A percentile compares a stretch with the other conserved stretches of the same genome.
Conservation (phyloP, 208 protist genomes). For the Crithidia thermophila region DNA sequence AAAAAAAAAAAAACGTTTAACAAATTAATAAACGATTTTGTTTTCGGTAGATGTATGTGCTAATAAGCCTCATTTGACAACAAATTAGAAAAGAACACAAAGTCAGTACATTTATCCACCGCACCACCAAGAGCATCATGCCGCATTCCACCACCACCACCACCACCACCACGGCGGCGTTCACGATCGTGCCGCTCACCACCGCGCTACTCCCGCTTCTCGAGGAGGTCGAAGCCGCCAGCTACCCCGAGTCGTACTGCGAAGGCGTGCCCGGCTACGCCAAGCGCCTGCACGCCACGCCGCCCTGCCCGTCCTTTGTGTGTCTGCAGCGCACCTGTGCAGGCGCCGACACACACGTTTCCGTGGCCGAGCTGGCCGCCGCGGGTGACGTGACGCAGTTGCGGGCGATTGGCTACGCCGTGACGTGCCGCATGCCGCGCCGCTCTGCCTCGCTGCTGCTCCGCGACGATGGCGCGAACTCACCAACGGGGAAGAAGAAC, state of each 20-base stretch:
- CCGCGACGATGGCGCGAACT: background rate
- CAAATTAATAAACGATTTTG: too few relatives aligned
- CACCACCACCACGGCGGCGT: slow-evolving; percentile 9
- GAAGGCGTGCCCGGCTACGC: slow-evolving; percentile 24
- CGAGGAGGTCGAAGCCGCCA: slow-evolving; percentile 22
- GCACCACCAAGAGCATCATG: background rate
- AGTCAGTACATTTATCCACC: too few relatives aligned
- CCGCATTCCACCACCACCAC: background rate
- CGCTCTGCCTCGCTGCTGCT: slow-evolving; percentile 17
- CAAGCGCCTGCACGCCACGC: slow-evolving; percentile 24
- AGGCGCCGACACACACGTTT: background rate
- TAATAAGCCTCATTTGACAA: too few relatives aligned
- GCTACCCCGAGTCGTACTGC: slow-evolving; percentile 26
- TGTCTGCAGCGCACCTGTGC: slow-evolving; percentile 3
- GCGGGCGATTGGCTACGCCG: slow-evolving; percentile 22
- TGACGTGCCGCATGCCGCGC: slow-evolving; percentile 21
- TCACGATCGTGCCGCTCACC: slow-evolving; percentile 27
- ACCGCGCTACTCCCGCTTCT: slow-evolving; percentile 14
- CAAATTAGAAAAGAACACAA: too few relatives aligned
- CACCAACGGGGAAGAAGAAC: background rate
- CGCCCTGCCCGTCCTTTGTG: slow-evolving; percentile 27
- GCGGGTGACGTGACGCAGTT: background rate
- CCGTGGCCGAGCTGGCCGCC: background rate
- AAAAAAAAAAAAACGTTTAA: too few relatives aligned
- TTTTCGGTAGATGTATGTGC: too few relatives aligned